phyloP scores from a whole-genome alignment of 768 basidiomycete species.

The Termitomyces bulborhizus region DNA sequence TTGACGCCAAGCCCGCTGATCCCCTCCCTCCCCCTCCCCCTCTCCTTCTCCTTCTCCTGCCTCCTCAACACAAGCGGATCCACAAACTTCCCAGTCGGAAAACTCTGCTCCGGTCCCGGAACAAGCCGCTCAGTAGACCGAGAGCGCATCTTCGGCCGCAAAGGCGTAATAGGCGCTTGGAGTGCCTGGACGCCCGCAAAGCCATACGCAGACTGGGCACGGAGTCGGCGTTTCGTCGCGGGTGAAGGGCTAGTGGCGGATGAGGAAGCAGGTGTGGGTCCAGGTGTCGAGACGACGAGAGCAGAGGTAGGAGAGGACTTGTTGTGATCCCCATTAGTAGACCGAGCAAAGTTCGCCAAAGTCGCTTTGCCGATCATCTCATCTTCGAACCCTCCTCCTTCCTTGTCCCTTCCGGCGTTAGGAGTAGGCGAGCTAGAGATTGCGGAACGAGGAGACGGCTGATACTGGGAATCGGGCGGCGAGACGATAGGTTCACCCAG shows the following conservation, averaged over 20 bases:
- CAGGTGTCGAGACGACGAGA: neutral
- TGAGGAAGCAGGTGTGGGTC: neutral
- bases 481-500: constrained; percentile 67
- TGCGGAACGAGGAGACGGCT: constrained; percentile 18
- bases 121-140: constrained; percentile 31
- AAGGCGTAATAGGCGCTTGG: constrained; percentile 24
- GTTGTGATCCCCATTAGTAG: constrained; percentile 18
- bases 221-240: constrained; percentile 28
- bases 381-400: constrained; percentile 38
- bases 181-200: constrained; percentile 26
- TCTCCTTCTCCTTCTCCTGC: constrained; percentile 52
- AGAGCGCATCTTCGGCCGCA: constrained; percentile 31
- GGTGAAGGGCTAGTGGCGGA: constrained; percentile 20
- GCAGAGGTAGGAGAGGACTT: constrained; percentile 6
- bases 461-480: constrained; percentile 19
- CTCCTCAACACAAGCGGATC: constrained; percentile 70
- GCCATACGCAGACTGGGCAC: constrained; percentile 59
- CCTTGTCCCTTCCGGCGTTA: constrained; percentile 27
- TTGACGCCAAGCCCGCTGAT: constrained; percentile 24
- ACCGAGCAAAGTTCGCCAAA: constrained; percentile 19
- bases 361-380: constrained; percentile 61
- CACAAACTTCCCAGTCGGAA: constrained; percentile 47
- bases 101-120: constrained; percentile 22
- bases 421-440: constrained; percentile 24
- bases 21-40: constrained; percentile 18